Base-by-base conservation (phyloP, 2,329 filamentous ascomycete genomes). In the Talaromyces pinophilus region DNA sequence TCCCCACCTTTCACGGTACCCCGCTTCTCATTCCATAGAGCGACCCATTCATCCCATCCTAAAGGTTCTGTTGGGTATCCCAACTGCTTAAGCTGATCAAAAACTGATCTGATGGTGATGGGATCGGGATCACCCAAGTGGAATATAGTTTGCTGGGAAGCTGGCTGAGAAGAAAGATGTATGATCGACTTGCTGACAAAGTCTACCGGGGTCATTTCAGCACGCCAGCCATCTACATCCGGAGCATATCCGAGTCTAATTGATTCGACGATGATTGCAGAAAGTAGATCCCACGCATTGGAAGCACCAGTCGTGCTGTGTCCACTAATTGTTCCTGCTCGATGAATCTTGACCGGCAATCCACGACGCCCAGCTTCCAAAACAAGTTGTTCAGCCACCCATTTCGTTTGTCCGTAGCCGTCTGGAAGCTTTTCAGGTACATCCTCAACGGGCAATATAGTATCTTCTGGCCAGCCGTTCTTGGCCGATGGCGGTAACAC, bases 161-260 rank as follows among this genome's bases (percentile, higher is more conserved):
- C 82, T 0, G 80, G 84, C 67, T 92, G 84, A 70, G 89, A 87
- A 48, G 88, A 85, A 22, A 93, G 84, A 19, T 90, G 87, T 28
- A 91, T 81, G 70, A 94, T 91, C 3, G 90, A 87, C 69, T 87
- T 88, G 78, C 88, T 91, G 67, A 93, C 90, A 72, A 92, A 93
- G 77, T 94, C 91, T 15, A 92, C 91, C 0, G 91, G 91, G 0
- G 91, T 93, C 91, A 93, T 93, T 79, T 94, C 91, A 1, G 90
- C 86, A 60, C 88, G 86, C 91, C 91, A 94, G 50, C 88, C 88
- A 60, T 89, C 84, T 3, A 93, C 87, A 63, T 91, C 84, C 0
- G 91, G 91, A 1, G 86, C 86, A 70, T 86, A 85, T 5, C 90
- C 90, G 3, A 93, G 82, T 62, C 90, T 87, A 44, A 93, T 83